Evolutionary conservation across 1,139 yeast species (phyloP).

Genomic region (Lodderomyces metapsilosis): DNA sequence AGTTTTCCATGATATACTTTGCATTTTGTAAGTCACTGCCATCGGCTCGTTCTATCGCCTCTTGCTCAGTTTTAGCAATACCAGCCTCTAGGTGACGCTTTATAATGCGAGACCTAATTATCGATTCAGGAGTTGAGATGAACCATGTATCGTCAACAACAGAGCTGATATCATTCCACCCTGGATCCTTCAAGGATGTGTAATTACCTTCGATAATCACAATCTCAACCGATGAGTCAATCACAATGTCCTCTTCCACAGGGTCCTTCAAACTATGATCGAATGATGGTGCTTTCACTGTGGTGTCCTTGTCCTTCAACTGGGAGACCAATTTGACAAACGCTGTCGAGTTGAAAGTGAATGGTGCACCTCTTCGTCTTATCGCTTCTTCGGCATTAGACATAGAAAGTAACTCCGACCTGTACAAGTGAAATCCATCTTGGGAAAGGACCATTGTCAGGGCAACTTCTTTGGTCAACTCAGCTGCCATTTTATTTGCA

Average conservation of each 20-base stretch:
- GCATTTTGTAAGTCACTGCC: constrained; percentile 74
- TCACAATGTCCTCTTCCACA: constrained; percentile 44
- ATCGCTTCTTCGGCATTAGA: constrained; percentile 57
- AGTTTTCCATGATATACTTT: constrained; percentile 44
- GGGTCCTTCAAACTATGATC: constrained; percentile 75
- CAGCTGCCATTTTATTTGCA: constrained; percentile 31
- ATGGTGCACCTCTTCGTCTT: constrained; percentile 77
- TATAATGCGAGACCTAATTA: constrained; percentile 60
- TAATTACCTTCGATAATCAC: constrained; percentile 69
- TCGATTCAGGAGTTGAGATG: constrained; percentile 41
- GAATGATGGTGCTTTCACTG: constrained; percentile 62
- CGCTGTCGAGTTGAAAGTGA: constrained; percentile 66
- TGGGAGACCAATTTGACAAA: constrained; percentile 26
- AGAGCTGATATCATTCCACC: constrained; percentile 47
- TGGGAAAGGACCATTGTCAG: constrained; percentile 38
- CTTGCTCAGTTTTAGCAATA: constrained; percentile 51
- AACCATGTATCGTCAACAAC: constrained; percentile 46
- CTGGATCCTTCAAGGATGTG: constrained; percentile 46
- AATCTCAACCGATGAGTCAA: constrained; percentile 44
- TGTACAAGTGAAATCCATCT: constrained; percentile 85
- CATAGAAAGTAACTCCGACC: constrained; percentile 51
- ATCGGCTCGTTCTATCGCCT: constrained; percentile 63
- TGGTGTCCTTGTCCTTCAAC: constrained; percentile 21
- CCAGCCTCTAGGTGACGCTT: constrained; percentile 73
- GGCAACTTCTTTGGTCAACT: constrained; percentile 17